These are phyloP conservation scores for Geosmithia putterillii DNA, from an alignment of 2,329 filamentous ascomycete species.

Conservation along the genomic window DNA sequence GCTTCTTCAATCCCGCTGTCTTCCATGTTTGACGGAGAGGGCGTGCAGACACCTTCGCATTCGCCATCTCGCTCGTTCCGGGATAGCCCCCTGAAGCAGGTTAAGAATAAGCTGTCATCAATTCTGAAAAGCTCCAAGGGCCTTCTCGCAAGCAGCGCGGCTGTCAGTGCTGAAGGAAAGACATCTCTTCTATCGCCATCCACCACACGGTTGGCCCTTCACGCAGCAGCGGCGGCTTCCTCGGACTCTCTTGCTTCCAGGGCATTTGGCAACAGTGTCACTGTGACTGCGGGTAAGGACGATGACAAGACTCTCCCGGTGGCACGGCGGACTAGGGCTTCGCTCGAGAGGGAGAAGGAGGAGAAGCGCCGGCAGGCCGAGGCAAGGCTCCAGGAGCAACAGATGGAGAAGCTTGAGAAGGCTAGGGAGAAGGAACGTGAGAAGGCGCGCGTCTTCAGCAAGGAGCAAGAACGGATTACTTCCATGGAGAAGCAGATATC, in stretches of 20 bases:
- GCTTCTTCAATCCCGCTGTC: constrained; percentile 48
- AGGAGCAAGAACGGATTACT: constrained; percentile 42
- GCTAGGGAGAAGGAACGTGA: constrained; percentile 58
- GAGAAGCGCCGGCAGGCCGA: constrained; percentile 57
- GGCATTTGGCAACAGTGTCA: constrained; percentile 1
- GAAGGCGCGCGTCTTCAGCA: constrained; percentile 47
- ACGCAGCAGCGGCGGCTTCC: constrained; percentile 28
- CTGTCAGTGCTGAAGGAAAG: constrained; percentile 50
- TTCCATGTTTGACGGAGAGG: constrained; percentile 24
- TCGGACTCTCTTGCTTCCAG: constrained; percentile 30
- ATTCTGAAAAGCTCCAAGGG: constrained; percentile 81
- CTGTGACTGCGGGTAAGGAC: constrained; percentile 5
- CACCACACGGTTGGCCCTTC: constrained; percentile 28
- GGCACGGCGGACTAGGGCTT: constrained; percentile 41
- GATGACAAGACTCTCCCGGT: constrained; percentile 18
- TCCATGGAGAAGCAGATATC: constrained; percentile 40
- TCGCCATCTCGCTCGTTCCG: constrained; percentile 43
- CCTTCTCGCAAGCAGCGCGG: constrained; percentile 67
- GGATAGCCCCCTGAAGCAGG: constrained; percentile 79
- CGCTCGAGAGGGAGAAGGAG: constrained; percentile 48
- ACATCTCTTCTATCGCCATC: constrained; percentile 44
- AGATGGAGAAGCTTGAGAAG: constrained; percentile 52
- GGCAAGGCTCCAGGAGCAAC: constrained; percentile 45
- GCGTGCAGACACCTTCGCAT: constrained; percentile 37
- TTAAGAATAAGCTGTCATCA: constrained; percentile 85